A percentile compares a stretch with the other conserved stretches of the same genome.
These are phyloP conservation scores for Lignosus rhinocerotis DNA, from an alignment of 1,284 basidiomycete species.

Conservation along the genomic window DNA sequence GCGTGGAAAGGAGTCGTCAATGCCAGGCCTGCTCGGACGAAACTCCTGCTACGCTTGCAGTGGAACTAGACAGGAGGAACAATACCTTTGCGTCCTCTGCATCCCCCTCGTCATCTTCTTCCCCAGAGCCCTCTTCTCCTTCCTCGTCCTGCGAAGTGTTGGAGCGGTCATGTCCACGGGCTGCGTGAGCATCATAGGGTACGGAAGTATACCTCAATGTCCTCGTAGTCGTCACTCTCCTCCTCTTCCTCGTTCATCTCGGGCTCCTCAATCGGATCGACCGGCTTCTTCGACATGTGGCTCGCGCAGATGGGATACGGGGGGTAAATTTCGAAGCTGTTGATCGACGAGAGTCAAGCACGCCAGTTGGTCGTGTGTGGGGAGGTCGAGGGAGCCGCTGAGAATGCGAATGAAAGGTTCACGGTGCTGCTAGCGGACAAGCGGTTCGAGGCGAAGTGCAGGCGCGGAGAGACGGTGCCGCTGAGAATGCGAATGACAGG, in stretches of 20 bases:
- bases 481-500: neutral
- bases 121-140: constrained; percentile 25
- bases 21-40: no score
- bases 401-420: neutral
- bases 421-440: neutral
- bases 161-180: neutral
- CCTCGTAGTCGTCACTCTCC: constrained; percentile 34
- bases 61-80: neutral
- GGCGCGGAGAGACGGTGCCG: neutral
- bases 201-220: constrained; percentile 25
- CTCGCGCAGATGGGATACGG: neutral
- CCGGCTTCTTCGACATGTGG: constrained; percentile 22
- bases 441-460: neutral
- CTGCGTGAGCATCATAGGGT: neutral
- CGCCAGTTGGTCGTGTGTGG: neutral
- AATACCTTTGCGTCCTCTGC: constrained; percentile 12
- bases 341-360: neutral
- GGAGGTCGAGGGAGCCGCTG: neutral
- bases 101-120: constrained; percentile 29
- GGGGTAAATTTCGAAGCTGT: neutral
- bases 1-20: neutral
- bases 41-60: no score
- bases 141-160: constrained; percentile 16
- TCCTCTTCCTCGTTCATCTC: constrained; percentile 21
- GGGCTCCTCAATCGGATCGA: constrained; percentile 22